Percentiles rank a stretch among this genome's conserved stretches.
Evolutionary conservation across 2,329 filamentous ascomycete genomes (phyloP).

Genomic region (Metarhizium robertsii): DNA sequence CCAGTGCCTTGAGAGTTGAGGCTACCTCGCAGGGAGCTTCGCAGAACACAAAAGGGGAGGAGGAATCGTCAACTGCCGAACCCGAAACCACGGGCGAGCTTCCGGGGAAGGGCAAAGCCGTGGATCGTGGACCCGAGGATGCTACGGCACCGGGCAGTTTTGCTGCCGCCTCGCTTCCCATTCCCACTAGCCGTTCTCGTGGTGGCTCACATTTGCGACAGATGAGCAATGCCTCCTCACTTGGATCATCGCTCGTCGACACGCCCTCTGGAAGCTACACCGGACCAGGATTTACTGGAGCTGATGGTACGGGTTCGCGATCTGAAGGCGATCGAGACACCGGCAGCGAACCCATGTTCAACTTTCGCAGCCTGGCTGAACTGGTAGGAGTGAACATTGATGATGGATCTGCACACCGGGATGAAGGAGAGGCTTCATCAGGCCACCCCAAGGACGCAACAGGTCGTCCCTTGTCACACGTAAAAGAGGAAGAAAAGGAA

Average conservation of each 20-base stretch:
- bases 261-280: constrained; percentile 47
- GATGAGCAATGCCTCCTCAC: constrained; percentile 79
- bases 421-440: constrained; percentile 15
- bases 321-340: constrained; percentile 42
- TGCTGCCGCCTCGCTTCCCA: constrained; percentile 31
- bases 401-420: constrained; percentile 25
- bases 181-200: constrained; percentile 41
- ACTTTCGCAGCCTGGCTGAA: constrained; percentile 78
- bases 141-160: constrained; percentile 18
- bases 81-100: constrained; percentile 21
- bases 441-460: constrained; percentile 9
- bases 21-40: constrained; percentile 38
- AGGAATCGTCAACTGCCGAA: constrained; percentile 13
- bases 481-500: constrained; percentile 28
- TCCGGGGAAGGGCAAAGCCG: constrained; percentile 57
- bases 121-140: constrained; percentile 43
- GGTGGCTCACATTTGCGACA: constrained; percentile 67
- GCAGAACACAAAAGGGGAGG: constrained; percentile 15
- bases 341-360: constrained; percentile 71
- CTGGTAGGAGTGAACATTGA: constrained; percentile 64
- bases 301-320: constrained; percentile 33
- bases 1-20: constrained; percentile 51
- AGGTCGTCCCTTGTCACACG: constrained; percentile 24
- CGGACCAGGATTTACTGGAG: constrained; percentile 22
- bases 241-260: constrained; percentile 67